Base-by-base conservation (phyloP, 352 stramenopile species). In the Phytophthora syringae region DNA sequence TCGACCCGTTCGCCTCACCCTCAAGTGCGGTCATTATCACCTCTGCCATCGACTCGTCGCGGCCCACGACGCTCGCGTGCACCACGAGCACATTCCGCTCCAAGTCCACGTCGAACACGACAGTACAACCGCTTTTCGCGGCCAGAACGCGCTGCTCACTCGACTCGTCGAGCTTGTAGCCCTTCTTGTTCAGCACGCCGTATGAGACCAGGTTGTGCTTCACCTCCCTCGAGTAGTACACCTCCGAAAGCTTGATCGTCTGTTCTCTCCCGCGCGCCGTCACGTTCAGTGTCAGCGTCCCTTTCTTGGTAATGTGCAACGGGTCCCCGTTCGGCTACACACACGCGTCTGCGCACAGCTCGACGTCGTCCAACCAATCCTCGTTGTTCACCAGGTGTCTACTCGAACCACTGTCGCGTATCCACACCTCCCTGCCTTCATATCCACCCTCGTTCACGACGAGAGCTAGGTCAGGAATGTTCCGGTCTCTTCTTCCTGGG, bases 61-160 rank as follows among this genome's bases (percentile, higher is more conserved):
- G 27, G 5, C 9, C 27, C 5, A 32, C 27, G 5, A 32, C 27
- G 9, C 27, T 32, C 5, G 27, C 27, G 27, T 9, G 27, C 5
- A 32, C 27, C 9, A 32, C 27, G 5, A 32, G 5, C 5, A 52
- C 37, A 3, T 76, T 36, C 1, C 51, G 12, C 36, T 53, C 55
- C 7, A 60, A 0, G 43, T 72, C 16, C 44, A 64, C 1, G 24
- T 28, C 52, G 7, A 72, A 72, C 2, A 47, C 28, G 1, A 68
- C 39, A 13, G 64, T 60, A 11, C 60, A 42, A 0, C 36, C 24
- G n/a, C 10, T 15, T n/a, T 24, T 21, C 5, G 16, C n/a, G n/a
- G 39, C 39, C 3, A 45, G 3, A 4, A 45, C 42, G 4, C 21
- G 21, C 21, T 20, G 4, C 11, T 20, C 20, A n/a, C 13, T 49